These are phyloP conservation scores for Phytophthora hybrid DNA, from an alignment of 352 stramenopile genomes.

Conservation along the genomic window DNA sequence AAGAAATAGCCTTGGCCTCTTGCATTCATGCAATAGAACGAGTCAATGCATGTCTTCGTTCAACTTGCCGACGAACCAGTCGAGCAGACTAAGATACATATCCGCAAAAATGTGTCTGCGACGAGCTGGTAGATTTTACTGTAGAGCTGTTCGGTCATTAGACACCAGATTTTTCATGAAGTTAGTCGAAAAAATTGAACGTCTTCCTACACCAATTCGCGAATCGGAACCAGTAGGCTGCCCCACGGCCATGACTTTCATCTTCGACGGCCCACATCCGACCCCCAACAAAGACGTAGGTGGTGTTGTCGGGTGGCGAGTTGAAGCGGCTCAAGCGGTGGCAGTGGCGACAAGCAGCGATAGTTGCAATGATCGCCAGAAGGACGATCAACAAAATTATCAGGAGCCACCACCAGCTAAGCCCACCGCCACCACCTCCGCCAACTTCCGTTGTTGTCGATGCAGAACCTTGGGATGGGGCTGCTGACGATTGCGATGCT, in stretches of 20 bases:
- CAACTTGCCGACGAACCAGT: no score
- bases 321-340: slow-evolving; percentile 34
- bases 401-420: slow-evolving; percentile 34
- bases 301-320: slow-evolving; percentile 28
- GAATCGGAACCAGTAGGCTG: slow-evolving; percentile 36
- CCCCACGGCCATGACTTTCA: slow-evolving; percentile 20
- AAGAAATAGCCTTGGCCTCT: no score
- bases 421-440: not conserved
- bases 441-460: slow-evolving; percentile 26
- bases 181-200: slow-evolving; percentile 35
- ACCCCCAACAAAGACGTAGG: slow-evolving; percentile 38
- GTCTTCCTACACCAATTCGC: slow-evolving; percentile 41
- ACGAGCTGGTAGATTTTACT: no score
- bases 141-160: no score
- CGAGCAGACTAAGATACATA: no score
- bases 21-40: no score
- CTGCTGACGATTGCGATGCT: slow-evolving; percentile 19
- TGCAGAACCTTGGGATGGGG: slow-evolving; percentile 20
- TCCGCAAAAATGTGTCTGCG: no score
- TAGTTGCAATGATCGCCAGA: slow-evolving; percentile 29
- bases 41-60: no score
- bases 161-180: not conserved
- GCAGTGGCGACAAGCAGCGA: slow-evolving; percentile 34
- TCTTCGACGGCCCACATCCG: slow-evolving; percentile 40
- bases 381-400: slow-evolving; percentile 32